Conservation (phyloP, 805 yeast genomes). For the Ogataea pignaliae region DNA sequence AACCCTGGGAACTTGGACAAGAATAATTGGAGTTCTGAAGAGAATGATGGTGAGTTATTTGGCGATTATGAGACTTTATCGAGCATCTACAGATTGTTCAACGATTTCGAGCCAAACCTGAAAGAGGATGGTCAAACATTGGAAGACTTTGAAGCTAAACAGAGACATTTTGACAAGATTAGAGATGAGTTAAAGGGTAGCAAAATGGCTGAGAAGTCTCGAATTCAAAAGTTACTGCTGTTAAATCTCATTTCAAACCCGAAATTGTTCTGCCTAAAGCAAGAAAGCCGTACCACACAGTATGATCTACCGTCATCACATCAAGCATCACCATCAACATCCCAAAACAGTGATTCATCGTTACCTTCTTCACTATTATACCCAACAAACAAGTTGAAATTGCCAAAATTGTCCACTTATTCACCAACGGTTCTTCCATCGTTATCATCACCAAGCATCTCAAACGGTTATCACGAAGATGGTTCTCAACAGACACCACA, state of each 20-base stretch:
- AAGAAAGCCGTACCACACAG: constrained; percentile 4
- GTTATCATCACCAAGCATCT: constrained; percentile 1
- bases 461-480: neutral
- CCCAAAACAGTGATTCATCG: constrained; percentile 1
- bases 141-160: neutral
- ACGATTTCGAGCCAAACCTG: neutral
- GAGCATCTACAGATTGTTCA: constrained; percentile 19
- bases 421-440: neutral
- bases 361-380: constrained; percentile 2
- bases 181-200: constrained; percentile 8
- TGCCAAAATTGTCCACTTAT: too few species aligned
- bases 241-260: constrained; percentile 26
- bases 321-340: neutral
- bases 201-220: constrained; percentile 8
- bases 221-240: constrained; percentile 23
- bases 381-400: constrained; percentile 3
- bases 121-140: neutral
- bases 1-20: constrained; percentile 31
- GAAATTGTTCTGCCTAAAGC: constrained; percentile 7
- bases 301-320: constrained; percentile 10
- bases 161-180: constrained; percentile 7
- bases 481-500: neutral
- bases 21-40: constrained; percentile 31
- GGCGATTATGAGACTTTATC: constrained; percentile 25
- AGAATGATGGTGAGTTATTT: constrained; percentile 30